phyloP scores from a whole-genome alignment of 1,284 basidiomycete species.

The Quambalaria eucalypti region DNA sequence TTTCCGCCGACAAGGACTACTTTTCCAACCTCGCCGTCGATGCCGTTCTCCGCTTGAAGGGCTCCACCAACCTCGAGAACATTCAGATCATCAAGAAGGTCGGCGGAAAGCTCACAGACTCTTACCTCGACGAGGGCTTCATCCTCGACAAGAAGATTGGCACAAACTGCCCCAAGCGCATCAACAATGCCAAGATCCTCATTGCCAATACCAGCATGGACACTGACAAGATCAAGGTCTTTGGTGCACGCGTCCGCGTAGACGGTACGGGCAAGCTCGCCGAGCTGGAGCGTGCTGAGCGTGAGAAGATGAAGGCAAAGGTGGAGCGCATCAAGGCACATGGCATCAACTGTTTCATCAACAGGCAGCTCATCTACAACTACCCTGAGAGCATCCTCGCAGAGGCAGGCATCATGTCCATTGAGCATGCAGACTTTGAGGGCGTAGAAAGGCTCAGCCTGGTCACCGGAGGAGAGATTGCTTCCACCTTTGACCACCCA shows the following conservation, averaged over 20 bases:
- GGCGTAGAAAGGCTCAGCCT: conserved; percentile 92
- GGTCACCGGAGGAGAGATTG: conserved; percentile 96
- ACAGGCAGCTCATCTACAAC: conserved; percentile 98
- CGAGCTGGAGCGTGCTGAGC: conserved; percentile 90
- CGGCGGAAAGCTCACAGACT: conserved; percentile 95
- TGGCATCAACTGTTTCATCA: conserved; percentile 96
- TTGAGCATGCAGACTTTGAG: conserved; percentile 98
- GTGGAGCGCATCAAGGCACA: conserved; percentile 88
- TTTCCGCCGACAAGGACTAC: conserved; percentile 94
- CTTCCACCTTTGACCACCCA: conserved; percentile 86
- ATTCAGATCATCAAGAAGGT: conserved; percentile 99
- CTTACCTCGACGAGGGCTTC: conserved; percentile 97
- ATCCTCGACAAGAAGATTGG: conserved; percentile 96
- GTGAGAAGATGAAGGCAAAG: conserved; percentile 99
- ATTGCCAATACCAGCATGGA: conserved; percentile 99
- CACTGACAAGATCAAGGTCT: conserved; percentile 99
- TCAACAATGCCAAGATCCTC: conserved; percentile 91
- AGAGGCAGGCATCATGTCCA: conserved; percentile 87
- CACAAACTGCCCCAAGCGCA: conserved; percentile 84
- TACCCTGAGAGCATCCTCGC: conserved; percentile 91
- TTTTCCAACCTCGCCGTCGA: conserved; percentile 97
- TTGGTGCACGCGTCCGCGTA: conserved; percentile 90
- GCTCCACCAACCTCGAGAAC: conserved; percentile 91
- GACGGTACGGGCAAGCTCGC: conserved; percentile 93
- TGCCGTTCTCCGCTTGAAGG: conserved; percentile 88